Evolutionary conservation across 2,329 filamentous ascomycete species (phyloP), one percentile per base, ranked within the genome.

Genomic region (Seiridium unicorne): DNA sequence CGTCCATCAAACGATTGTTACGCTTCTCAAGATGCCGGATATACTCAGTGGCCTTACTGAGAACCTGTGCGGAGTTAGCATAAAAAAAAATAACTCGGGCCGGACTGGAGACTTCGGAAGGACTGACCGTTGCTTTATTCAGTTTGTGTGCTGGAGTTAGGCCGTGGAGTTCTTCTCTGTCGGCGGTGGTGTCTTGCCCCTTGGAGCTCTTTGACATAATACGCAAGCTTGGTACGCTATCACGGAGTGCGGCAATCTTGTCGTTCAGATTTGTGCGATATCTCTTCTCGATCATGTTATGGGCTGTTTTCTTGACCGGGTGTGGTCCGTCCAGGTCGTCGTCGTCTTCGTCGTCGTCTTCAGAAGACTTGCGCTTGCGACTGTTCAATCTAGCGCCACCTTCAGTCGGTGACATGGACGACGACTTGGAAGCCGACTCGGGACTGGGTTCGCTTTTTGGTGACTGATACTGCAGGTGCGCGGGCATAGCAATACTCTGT

Each of bases 231-330:
- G 94, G 94, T 11, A 98, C 93, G 70, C 92, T 96, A 73, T 97
- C 93, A 67, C 93, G 85, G 63, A 98, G 79, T 61, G 93, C 93
- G 51, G 93, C 90, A 68, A 98, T 98, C 79, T 98, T 98, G 72
- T 97, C 94, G 71, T 98, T 98, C 60, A 98, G 82, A 70, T 98
- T 98, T 58, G 92, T 97, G 68, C 94, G 89, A 75, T 98, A 98
- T 65, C 94, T 83, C 82, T 97, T 98, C 78, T 98, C 94, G 64
- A 98, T 97, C 84, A 98, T 95, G 75, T 97, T 98, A 77, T 98
- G 94, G 2, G 94, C 93, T 38, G 93, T 96, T 82, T 97, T 97
- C 82, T 97, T 97, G 61, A 81, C 70, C 35, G 79, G 79, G 31
- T 81, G 79, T 38, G 82, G 87, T 67, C 80, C 84, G 65, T 82